These are phyloP conservation scores for Leonotis leonurus DNA, from an alignment of 257 asterid genomes.

Conservation along the genomic window DNA sequence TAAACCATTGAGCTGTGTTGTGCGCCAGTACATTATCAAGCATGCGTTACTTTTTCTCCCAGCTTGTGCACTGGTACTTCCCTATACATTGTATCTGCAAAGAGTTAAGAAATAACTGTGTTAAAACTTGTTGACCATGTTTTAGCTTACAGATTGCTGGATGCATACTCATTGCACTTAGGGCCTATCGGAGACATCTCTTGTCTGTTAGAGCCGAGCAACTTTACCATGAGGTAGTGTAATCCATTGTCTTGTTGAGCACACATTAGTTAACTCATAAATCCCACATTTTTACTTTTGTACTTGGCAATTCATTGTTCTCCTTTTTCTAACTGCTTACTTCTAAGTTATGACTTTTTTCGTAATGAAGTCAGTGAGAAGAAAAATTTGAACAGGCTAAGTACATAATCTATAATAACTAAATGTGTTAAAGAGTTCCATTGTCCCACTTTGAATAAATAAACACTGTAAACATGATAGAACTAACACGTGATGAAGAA, in stretches of 20 bases:
- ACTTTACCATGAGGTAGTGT: slow-evolving; percentile 67
- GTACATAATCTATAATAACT: not conserved
- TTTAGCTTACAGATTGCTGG: slow-evolving; percentile 72
- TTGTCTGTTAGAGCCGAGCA: slow-evolving; percentile 71
- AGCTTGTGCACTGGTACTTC: slow-evolving; percentile 67
- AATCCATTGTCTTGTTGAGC: not conserved
- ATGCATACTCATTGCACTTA: slow-evolving; percentile 43
- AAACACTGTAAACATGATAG: too few relatives aligned
- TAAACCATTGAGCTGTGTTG: slow-evolving; percentile 55
- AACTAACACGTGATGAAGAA: too few relatives aligned
- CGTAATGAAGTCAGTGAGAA: not conserved
- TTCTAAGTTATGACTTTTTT: not conserved
- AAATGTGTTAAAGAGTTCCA: not conserved
- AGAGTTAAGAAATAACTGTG: slow-evolving; percentile 24
- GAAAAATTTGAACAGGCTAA: not conserved
- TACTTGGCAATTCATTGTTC: not conserved
- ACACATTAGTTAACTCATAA: not conserved
- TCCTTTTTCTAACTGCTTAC: not conserved
- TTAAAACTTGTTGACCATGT: slow-evolving; percentile 48
- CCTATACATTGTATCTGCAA: slow-evolving; percentile 33
- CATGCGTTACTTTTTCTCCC: slow-evolving; percentile 55
- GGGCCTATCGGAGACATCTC: slow-evolving; percentile 36
- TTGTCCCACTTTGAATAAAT: not conserved
- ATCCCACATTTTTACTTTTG: not conserved
- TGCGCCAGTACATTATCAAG: slow-evolving; percentile 53